Conservation (phyloP, 2,329 filamentous ascomycete genomes). For the Talaromyces sp. region DNA sequence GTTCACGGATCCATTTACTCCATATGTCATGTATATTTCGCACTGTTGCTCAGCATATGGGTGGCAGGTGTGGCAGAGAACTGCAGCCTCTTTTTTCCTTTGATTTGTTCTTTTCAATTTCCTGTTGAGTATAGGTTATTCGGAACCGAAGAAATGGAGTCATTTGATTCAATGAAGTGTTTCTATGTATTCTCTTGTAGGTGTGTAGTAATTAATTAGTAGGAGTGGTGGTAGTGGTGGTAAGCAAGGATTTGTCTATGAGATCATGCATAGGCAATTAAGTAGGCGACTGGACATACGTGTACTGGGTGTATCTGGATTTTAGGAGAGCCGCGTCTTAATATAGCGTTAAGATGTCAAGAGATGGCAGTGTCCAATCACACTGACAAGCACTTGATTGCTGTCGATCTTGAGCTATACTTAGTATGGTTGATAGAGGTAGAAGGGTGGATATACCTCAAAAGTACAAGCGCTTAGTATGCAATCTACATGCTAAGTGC, state of each 20-base stretch:
- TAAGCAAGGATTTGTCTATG: too few relatives aligned
- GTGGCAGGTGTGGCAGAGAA: conserved; percentile 7
- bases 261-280: too few relatives aligned
- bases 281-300: too few relatives aligned
- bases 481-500: background rate
- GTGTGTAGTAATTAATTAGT: background rate
- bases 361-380: too few relatives aligned
- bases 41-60: conserved; percentile 14
- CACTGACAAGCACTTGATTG: too few relatives aligned
- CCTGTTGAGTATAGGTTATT: background rate
- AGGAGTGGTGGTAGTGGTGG: too few relatives aligned
- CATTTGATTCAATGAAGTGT: background rate
- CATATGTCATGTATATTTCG: conserved; percentile 18
- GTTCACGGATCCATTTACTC: background rate
- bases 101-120: background rate
- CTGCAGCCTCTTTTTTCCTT: conserved; percentile 6
- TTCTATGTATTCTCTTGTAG: background rate
- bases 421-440: background rate
- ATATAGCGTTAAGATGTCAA: too few relatives aligned
- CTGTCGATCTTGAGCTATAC: background rate
- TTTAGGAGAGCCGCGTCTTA: too few relatives aligned
- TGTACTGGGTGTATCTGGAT: too few relatives aligned
- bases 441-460: background rate
- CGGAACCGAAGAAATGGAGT: conserved; percentile 2
- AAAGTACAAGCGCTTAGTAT: background rate